These are phyloP conservation scores for Chaetoceros muelleri DNA, from an alignment of 108 stramenopile genomes.

Conservation along the genomic window DNA sequence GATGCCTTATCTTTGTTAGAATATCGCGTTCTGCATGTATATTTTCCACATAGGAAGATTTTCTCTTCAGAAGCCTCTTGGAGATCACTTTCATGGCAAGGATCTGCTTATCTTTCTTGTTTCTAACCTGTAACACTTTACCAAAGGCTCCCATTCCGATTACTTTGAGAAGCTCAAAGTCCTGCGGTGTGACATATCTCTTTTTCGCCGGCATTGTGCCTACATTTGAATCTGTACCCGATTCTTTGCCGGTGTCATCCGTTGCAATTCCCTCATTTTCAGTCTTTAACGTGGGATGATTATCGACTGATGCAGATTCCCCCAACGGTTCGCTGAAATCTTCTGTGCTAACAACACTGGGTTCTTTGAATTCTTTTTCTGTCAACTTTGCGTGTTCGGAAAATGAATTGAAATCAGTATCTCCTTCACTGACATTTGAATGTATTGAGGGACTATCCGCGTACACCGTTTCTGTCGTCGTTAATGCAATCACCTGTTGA, in stretches of 20 bases:
- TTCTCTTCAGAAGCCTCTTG: constrained; percentile 81
- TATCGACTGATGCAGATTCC: too few relatives aligned
- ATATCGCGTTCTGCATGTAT: constrained; percentile 89
- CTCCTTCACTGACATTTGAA: too few relatives aligned
- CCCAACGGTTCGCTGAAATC: too few relatives aligned
- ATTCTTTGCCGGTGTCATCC: background rate
- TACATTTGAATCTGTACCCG: background rate
- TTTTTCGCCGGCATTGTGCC: background rate
- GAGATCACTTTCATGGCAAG: constrained; percentile 96
- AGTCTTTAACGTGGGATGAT: too few relatives aligned
- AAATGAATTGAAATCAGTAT: too few relatives aligned
- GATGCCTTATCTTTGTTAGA: constrained; percentile 84
- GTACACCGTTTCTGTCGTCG: too few relatives aligned
- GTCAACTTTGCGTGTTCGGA: too few relatives aligned
- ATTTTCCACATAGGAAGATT: constrained; percentile 72
- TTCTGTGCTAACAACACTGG: too few relatives aligned
- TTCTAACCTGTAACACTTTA: constrained; percentile 90
- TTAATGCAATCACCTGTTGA: too few relatives aligned
- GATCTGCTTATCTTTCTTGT: constrained; percentile 60
- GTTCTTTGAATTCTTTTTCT: too few relatives aligned
- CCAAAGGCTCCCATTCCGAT: constrained; percentile 99
- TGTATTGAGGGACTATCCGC: too few relatives aligned
- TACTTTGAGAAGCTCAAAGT: constrained; percentile 79
- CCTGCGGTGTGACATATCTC: constrained; percentile 66
- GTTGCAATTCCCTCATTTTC: background rate